Conservation (phyloP, 2,329 filamentous ascomycete genomes). For the Ophiostoma triangulosporum region DNA sequence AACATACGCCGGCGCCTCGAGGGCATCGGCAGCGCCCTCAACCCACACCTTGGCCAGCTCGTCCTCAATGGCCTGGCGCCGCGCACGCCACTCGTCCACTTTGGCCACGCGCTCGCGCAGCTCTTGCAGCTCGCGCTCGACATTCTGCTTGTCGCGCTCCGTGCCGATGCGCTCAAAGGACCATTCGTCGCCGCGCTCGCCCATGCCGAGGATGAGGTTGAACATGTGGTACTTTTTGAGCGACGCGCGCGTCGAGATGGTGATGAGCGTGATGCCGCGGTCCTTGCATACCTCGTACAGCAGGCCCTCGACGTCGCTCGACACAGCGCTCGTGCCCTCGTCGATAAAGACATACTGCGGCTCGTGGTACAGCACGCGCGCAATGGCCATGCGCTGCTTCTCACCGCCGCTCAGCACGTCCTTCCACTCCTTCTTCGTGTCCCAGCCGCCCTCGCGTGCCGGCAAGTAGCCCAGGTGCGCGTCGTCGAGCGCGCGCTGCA, state of each 20-base stretch:
- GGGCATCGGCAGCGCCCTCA: conserved; percentile 30
- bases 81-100: conserved; percentile 71
- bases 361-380: conserved; percentile 84
- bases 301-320: conserved; percentile 83
- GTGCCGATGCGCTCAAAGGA: conserved; percentile 90
- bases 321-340: conserved; percentile 89
- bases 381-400: conserved; percentile 91
- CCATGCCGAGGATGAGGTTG: conserved; percentile 73
- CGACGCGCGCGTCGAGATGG: conserved; percentile 85
- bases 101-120: conserved; percentile 65
- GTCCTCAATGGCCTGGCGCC: conserved; percentile 66
- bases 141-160: conserved; percentile 79
- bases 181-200: conserved; percentile 74
- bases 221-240: conserved; percentile 93
- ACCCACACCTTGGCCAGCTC: conserved; percentile 59
- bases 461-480: conserved; percentile 81
- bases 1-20: conserved; percentile 35
- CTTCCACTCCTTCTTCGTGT: conserved; percentile 96
- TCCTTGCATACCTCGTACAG: conserved; percentile 90
- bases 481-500: conserved; percentile 66
- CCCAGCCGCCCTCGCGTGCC: conserved; percentile 88
- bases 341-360: conserved; percentile 90
- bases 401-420: conserved; percentile 94
- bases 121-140: conserved; percentile 81
- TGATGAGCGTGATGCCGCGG: conserved; percentile 87